Base-by-base conservation (phyloP, 495 filamentous ascomycete species). In the Copromyces sp. region DNA sequence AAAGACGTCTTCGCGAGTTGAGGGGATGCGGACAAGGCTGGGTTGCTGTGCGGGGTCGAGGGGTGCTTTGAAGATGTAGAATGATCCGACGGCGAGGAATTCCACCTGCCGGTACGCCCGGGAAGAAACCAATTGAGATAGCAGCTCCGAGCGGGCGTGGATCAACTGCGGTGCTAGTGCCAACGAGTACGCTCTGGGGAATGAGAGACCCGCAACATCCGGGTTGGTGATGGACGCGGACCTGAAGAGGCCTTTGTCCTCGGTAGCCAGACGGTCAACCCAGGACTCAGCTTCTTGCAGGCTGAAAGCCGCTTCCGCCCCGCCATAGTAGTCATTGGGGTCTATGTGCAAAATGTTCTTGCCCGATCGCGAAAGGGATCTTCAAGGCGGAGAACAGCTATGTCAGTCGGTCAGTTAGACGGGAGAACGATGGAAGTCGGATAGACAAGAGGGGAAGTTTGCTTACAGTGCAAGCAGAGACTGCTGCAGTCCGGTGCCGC, bases 281-380 rank as follows among this genome's bases (percentile, higher is more conserved):
- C 94, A 99, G 39, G 86, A 82, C 75, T 92, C 87, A 35, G 89
- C 90, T 77, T 98, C 95, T 70, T 94, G 88, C 42, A 97, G 84
- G 78, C 90, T 95, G 72, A 99, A 90, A 2, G 94, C 94, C 73
- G 95, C 94, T 75, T 97, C 94, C 9, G 87, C 72, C 44, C 91
- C 90, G 74, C 95, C 95, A 82, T 99, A 99, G 82, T 92, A 97
- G 72, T 87, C 83, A 80, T 97, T 95, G 61, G 86, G 85, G 77
- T 99, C 95, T 80, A 97, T 81, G 77, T 99, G 96, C 41, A 98
- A 89, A 70, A 99, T 88, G 73, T 93, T 94, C 84, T 97, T 97
- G 75, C 89, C 89, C 40, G 94, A 95, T 75, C 96, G 90, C 72
- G 94, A 97, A 73, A 98, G 89, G 72, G 95, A 92, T 86, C 95